Percentiles rank a stretch among this genome's conserved stretches.
Evolutionary conservation across 2,329 filamentous ascomycete species (phyloP).

Genomic region (Pseudopithomyces chartarum): DNA sequence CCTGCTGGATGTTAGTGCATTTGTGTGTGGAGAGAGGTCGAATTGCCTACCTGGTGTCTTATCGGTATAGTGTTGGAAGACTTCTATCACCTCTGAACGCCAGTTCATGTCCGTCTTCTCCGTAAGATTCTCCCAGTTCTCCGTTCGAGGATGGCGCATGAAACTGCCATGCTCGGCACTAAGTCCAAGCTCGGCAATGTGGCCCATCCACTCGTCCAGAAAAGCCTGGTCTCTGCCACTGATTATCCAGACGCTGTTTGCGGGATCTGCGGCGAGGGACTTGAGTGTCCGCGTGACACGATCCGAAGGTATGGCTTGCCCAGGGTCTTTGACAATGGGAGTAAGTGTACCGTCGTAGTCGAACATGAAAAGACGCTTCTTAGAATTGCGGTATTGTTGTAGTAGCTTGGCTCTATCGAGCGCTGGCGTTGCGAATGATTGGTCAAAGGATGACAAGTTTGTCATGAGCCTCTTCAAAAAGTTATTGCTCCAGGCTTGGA

Average conservation of each 20-base stretch:
- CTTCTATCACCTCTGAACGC: conserved; percentile 81
- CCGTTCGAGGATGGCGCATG: conserved; percentile 76
- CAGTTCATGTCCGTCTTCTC: conserved; percentile 89
- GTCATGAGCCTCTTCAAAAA: conserved; percentile 80
- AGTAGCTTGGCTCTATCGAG: conserved; percentile 77
- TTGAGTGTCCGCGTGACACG: conserved; percentile 80
- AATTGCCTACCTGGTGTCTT: conserved; percentile 71
- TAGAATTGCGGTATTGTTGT: conserved; percentile 72
- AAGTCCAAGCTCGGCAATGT: conserved; percentile 86
- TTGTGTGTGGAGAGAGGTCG: too few relatives aligned
- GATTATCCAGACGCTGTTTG: conserved; percentile 97
- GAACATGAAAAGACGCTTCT: conserved; percentile 92
- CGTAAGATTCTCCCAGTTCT: conserved; percentile 86
- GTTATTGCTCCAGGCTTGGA: conserved; percentile 82
- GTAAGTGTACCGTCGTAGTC: conserved; percentile 98
- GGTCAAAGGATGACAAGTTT: conserved; percentile 77
- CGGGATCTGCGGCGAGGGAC: conserved; percentile 75
- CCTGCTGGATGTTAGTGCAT: conserved; percentile 54
- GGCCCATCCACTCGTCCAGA: conserved; percentile 87
- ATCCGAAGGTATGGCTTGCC: conserved; percentile 85
- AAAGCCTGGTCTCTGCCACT: conserved; percentile 93
- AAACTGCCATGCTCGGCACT: conserved; percentile 98
- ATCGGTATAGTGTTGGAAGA: conserved; percentile 89
- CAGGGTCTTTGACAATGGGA: conserved; percentile 88
- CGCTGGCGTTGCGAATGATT: conserved; percentile 76